Evolutionary conservation across 2,329 filamentous ascomycete genomes (phyloP), one percentile per base, ranked within the genome.

Genomic region (Phialocephala subalpina): DNA sequence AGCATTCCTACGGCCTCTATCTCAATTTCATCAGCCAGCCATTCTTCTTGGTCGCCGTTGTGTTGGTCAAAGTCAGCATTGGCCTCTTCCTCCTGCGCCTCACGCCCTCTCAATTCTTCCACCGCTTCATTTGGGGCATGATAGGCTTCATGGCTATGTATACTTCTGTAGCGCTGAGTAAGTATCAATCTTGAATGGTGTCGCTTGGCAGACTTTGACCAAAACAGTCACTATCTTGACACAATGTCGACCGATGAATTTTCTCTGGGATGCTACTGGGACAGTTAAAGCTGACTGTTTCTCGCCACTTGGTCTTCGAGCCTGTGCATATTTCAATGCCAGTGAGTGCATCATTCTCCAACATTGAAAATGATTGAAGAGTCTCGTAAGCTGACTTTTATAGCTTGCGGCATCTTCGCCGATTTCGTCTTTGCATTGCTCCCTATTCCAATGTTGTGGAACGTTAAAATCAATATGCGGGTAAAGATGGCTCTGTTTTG

Each of bases 371-470:
- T 33, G 29, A 11, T n/a, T 22, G 52, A 42, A 22, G 40, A 66
- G n/a, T 58, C 36, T 45, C 47, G 60, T 27, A 53, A 14, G 49
- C 49, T 33, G 27, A 53, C 18, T 22, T 7, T 1, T 29, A 53
- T n/a, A 64, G 62, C 27, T 14, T 67, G 59, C 42, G 80, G 80
- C 49, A 78, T 81, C 36, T 60, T 79, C 7, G 80, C 79, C 0
- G 80, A 82, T 65, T 76, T 81, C 65, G 74, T 78, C 0, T 77
- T 82, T 56, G 80, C 78, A 1, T 70, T 79, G 0, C 64, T 82
- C 7, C 80, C 80, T 0, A 75, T 79, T 12, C 78, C 79, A 38
- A 79, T 82, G 63, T 75, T 82, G 14, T 77, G 77, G 64, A 74
- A 77, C n/a, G 69, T 81, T 58, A 75, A 79, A 57, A 80, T 82